Base-by-base conservation (phyloP, 2,329 filamentous ascomycete species). In the Xylariaceae sp. region DNA sequence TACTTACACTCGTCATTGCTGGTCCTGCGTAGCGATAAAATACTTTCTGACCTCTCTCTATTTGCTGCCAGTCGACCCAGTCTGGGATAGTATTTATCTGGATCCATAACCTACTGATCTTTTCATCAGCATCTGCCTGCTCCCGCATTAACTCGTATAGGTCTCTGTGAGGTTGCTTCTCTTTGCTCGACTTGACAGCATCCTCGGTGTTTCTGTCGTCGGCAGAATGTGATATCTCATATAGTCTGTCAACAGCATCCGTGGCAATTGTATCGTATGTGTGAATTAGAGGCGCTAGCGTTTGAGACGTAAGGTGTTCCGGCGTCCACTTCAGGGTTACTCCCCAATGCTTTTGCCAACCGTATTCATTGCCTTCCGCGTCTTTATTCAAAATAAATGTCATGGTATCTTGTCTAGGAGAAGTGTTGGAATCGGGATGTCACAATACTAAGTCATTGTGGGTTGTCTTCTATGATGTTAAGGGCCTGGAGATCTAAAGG, bases 51-150 rank as follows among this genome's bases (percentile, higher is more conserved):
- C 89, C 90, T 65, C 89, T 79, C 56, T 81, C 77, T 53, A 93
- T 87, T 67, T 91, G 88, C 1, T 81, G 81, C 89, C 89, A 93
- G 68, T 92, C 85, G 2, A 93, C 89, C 89, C 89, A 93, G 0
- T 82, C 77, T 0, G 89, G 90, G 3, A 91, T 73, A 0, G 81
- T 85, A 54, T 85, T 87, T 53, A 89, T 78, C 66, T 91, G 79
- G 0, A 73, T 70, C 89, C 89, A 93, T 7, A 93, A 74, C 51
- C 80, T 65, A 1, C 67, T 65, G 2, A 82, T 74, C 40, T 82
- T 80, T 20, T 81, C 74, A 63, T 93, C 82, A 5, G 78, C 75
- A 2, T 74, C 69, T 9, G 79, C 76, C 69, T 91, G 78, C 5
- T 87, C 78, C 64, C 77, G 74, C 1, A 93, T 73, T 7, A 91